Evolutionary conservation across 2,329 filamentous ascomycete genomes (phyloP).

Genomic region (Anisogramma anomala): DNA sequence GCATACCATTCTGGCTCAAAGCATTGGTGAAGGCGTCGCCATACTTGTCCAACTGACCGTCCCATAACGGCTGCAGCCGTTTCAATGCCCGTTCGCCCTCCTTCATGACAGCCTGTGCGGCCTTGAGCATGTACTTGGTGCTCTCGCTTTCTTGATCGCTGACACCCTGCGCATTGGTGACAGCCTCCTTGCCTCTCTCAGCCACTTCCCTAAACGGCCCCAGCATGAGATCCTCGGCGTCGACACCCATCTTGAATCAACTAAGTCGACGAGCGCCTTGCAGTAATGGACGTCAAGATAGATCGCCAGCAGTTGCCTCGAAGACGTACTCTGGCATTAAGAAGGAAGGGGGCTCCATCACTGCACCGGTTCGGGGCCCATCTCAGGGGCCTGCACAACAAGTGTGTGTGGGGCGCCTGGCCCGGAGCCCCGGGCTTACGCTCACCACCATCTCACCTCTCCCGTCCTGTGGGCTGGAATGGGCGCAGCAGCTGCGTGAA

Average conservation of each 20-base stretch:
- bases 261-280: no score
- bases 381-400: no score
- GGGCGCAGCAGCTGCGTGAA: no score
- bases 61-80: conserved; percentile 28
- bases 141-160: conserved; percentile 17
- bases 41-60: conserved; percentile 25
- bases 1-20: conserved; percentile 24
- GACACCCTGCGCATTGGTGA: conserved; percentile 22
- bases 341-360: no score
- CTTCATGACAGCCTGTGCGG: conserved; percentile 21
- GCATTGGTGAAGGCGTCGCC: conserved; percentile 26
- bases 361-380: no score
- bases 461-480: no score
- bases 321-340: no score
- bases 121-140: conserved; percentile 22
- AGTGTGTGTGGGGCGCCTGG: no score
- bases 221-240: conserved; percentile 19
- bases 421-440: no score
- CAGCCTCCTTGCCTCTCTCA: conserved; percentile 27
- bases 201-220: conserved; percentile 18
- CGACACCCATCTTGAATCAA: conserved; percentile 4
- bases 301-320: no score
- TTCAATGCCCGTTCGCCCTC: conserved; percentile 27
- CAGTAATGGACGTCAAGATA: no score
- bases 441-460: no score